Base-by-base conservation (phyloP, 176 grass and related monocot species). In the Alloteropsis semialata region DNA sequence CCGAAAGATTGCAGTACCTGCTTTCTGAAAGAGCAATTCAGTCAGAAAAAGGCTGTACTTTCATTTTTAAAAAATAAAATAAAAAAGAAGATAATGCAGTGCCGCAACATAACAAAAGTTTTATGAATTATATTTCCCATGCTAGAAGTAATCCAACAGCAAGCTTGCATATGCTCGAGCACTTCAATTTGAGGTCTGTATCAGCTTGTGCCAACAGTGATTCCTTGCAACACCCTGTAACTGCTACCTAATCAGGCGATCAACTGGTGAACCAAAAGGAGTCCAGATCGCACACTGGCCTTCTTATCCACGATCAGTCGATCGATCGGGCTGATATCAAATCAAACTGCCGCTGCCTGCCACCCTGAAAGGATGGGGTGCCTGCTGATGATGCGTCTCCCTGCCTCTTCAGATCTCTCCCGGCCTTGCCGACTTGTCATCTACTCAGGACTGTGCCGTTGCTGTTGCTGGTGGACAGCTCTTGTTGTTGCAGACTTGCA, bases 21-120 rank as follows among this genome's bases (percentile, higher is more conserved):
- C 62, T 62, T 54, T 66, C 27, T 73, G 67, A 80, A 77, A 64
- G 70, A 69, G 71, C 37, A 14, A 46, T 71, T 54, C 71, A 74
- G 22, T 36, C 28, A 38, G 84, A 54, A 13, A 37, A 55, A 51
- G 54, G 49, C 51, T 85, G 59, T 38, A 76, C 53, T 44, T 74
- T 28, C 27, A 6, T 28, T 37, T 70, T 67, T 11, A 12, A 25
- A 15, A 69, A 69, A 25, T 7, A 19, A 16, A 0, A 42, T 13
- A 69, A 63, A 19, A 63, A 8, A 18, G 6, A 64, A 34, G 8
- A 64, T 28, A 28, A 17, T 70, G 57, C 42, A 48, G 59, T 25
- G 30, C 7, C 21, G 15, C 18, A 12, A 24, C 76, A 36, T 34
- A 16, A 79, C 2, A 64, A 10, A 17, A 78, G 4, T 4, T 22